Conservation (phyloP, 306 rosid species). For the Elaeagnus macrophylla region DNA sequence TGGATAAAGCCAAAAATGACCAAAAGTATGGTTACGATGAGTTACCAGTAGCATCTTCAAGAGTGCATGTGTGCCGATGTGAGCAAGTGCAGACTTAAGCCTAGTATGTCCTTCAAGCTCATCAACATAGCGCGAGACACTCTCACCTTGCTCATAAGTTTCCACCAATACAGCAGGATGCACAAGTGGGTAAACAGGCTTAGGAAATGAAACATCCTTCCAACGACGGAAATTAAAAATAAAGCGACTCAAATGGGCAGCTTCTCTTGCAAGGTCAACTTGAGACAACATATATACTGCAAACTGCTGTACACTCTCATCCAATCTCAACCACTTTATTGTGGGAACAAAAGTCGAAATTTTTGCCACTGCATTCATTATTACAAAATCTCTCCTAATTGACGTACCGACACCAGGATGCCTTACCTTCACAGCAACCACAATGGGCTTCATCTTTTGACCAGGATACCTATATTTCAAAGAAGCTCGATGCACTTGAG, state of each 20-base stretch:
- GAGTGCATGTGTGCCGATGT: conserved; percentile 96
- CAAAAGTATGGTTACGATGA: conserved; percentile 2
- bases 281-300: conserved; percentile 99
- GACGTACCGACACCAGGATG: conserved; percentile 99
- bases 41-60: conserved; percentile 98
- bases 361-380: conserved; percentile 71
- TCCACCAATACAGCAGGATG: conserved; percentile 98
- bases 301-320: conserved; percentile 98
- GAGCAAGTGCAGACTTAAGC: conserved; percentile 80
- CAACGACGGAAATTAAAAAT: conserved; percentile 86
- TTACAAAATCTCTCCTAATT: conserved; percentile 86
- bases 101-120: conserved; percentile 73
- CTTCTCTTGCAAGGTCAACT: conserved; percentile 99
- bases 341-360: conserved; percentile 68
- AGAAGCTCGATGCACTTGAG: conserved; percentile 93
- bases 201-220: conserved; percentile 96
- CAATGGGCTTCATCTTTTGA: conserved; percentile 55
- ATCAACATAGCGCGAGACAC: conserved; percentile 82
- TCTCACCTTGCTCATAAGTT: conserved; percentile 88
- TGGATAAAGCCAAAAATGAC: not conserved
- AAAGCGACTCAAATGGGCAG: conserved; percentile 95
- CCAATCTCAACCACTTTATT: conserved; percentile 88
- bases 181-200: conserved; percentile 93
- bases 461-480: conserved; percentile 83
- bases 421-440: conserved; percentile 93